Base-by-base conservation (phyloP, 768 basidiomycete genomes). In the Pisolithus orientalis region DNA sequence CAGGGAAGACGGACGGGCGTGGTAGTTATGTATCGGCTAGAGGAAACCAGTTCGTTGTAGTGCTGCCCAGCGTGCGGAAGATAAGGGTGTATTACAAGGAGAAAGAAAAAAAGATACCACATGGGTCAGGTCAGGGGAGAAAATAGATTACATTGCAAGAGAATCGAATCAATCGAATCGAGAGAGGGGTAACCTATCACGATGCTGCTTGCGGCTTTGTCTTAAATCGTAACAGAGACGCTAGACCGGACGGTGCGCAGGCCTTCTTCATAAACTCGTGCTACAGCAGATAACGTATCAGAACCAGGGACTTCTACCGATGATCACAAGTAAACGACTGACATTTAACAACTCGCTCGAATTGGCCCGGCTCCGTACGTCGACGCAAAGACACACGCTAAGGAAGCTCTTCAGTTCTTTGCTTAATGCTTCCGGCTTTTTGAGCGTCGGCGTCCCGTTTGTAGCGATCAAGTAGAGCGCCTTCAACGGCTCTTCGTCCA, bases 381-480 rank as follows among this genome's bases (percentile, higher is more conserved):
- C 96, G 27, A 98, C 96, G 62, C 95, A 98, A 17, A 98, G 68
- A 72, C 96, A 98, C n/a, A 96, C 94, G 50, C 93, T 94, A 62
- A 99, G 72, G 75, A 98, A 99, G 60, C 84, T 84, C 76, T 99
- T 99, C 53, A 99, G 77, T 68, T 97, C 95, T 62, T 82, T 78
- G 62, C 90, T 94, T 47, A 98, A 76, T 48, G 83, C 80, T 68
- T 98, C 95, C 0, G 96, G 94, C 62, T 89, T 91, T 80, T 97
- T 98, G 66, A 99, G 67, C 53, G 96, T 98, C 51, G 96, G 96
- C 16, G 96, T 98, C 11, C 96, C 96, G 64, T 98, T 97, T 40
- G 95, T 99, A 34, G 95, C 96, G 61, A 97, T 96, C 55, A 96
- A 72, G 69, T 97, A 96, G 44, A 97, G 71, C 17, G 94, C 94